Base-by-base conservation (phyloP, 306 rosid species). In the Corylus avellana region DNA sequence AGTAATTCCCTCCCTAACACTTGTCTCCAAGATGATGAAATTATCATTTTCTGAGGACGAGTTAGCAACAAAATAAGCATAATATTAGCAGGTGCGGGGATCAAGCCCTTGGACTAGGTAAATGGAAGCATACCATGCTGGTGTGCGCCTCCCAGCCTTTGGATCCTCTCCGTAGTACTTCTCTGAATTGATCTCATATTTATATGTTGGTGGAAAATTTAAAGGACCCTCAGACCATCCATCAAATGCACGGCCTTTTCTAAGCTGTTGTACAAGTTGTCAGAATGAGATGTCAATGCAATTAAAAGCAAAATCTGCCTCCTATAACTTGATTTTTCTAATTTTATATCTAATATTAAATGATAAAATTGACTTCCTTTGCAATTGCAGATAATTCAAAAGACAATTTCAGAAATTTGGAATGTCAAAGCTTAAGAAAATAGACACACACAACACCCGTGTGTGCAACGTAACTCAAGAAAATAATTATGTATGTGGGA, bases 191-290 rank as follows among this genome's bases (percentile, higher is more conserved):
- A 70, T 72, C 81, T 91, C 94, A 72, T 93, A 93, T 83, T 96
- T 96, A 47, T 96, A 93, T n/a, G 98, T 96, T 32, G 99, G 99
- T 25, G 96, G 87, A 59, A 96, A 96, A 79, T 79, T 88, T 68
- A 96, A 71, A n/a, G n/a, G 50, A 78, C 97, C 98, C 87, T 96
- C 97, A 37, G 91, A 90, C 99, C 98, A 96, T 84, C 99, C 98
- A 76, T 81, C 94, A 88, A 96, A 96, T 80, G 84, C 84, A 57
- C 92, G 80, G 17, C 97, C 97, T 73, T 87, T 89, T 75, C 74
- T 72, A 27, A 90, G 39, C 78, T 94, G 95, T 77, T 81, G 83
- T 18, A n/a, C 69, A 72, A 94, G 96, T 97, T 94, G 92, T 70
- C 82, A 92, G 66, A 70, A 83, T 67, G 68, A 78, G 59, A 83